Evolutionary conservation across 805 yeast genomes (phyloP), one percentile per base, ranked within the genome.

Genomic region (Saccharomycopsis sp.): DNA sequence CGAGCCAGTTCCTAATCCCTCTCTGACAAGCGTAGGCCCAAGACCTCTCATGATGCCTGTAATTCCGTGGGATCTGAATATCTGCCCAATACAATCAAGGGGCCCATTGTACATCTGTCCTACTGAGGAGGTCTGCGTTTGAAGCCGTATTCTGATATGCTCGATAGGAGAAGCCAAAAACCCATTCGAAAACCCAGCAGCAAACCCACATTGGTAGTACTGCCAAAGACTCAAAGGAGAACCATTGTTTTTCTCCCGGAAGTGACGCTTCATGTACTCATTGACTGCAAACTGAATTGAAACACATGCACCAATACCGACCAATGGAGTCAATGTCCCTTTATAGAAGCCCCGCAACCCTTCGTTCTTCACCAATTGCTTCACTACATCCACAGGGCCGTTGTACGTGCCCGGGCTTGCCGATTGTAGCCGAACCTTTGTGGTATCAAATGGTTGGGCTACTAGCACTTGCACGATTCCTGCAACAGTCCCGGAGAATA

Each of bases 271-370:
- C 97, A 92, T 90, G 67, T 79, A 86, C 71, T 94, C 98, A 67
- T 91, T 91, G 41, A 90, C 96, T 51, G 97, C 94, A 68, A 94
- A 94, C 72, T 94, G 99, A 47, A 92, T 88, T 7, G 97, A 89
- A 12, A 94, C 97, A 77, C 97, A 91, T 0, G 96, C 97, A 54
- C 99, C 99, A n/a, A 92, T 89, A 12, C 99, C 99, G 40, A 92
- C 71, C 64, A 94, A 76, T 20, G 99, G 99, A 1, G 97, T 91
- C 64, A 91, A 67, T 1, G 97, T 91, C 40, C 99, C 99, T 71
- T 95, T 85, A 71, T 94, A 94, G 67, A 94, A 89, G 0, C 95
- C 99, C 41, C 74, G 59, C 4, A 84, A 79, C 1, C 99, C 99
- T 71, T 94, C 99, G 58, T 87, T 84, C 47, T 77, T 75, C 44